These are phyloP conservation scores for Ochromonas danica DNA, from an alignment of 108 stramenopile genomes.

Conservation along the genomic window DNA sequence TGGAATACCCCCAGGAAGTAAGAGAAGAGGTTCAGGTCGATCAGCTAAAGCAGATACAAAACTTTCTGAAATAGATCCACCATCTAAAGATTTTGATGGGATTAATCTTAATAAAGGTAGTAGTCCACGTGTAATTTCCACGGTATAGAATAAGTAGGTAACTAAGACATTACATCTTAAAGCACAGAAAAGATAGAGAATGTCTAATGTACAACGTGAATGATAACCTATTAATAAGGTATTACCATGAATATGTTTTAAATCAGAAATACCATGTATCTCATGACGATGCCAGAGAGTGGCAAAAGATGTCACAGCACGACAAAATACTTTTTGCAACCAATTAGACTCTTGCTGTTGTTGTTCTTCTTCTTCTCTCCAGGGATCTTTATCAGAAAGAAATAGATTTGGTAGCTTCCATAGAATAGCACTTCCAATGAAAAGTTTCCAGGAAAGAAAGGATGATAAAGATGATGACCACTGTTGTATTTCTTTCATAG, in stretches of 20 bases:
- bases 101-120: not conserved
- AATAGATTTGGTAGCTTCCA: no score
- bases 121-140: not conserved
- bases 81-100: not conserved
- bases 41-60: not conserved
- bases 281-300: not conserved
- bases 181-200: constrained; percentile 22
- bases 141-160: not conserved
- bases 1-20: constrained; percentile 11
- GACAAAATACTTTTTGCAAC: not conserved
- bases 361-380: no score
- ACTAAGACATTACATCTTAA: not conserved
- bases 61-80: not conserved
- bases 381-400: no score
- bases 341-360: constrained; percentile 17
- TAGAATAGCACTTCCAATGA: no score
- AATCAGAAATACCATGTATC: not conserved
- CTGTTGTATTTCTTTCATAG: no score
- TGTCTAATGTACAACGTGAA: constrained; percentile 14
- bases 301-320: not conserved
- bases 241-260: not conserved
- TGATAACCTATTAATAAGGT: constrained; percentile 25
- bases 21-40: not conserved
- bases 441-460: no score
- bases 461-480: no score